Evolutionary conservation across 2,329 filamentous ascomycete genomes (phyloP).

Genomic region (Hymenotorrendiella dingleyae): DNA sequence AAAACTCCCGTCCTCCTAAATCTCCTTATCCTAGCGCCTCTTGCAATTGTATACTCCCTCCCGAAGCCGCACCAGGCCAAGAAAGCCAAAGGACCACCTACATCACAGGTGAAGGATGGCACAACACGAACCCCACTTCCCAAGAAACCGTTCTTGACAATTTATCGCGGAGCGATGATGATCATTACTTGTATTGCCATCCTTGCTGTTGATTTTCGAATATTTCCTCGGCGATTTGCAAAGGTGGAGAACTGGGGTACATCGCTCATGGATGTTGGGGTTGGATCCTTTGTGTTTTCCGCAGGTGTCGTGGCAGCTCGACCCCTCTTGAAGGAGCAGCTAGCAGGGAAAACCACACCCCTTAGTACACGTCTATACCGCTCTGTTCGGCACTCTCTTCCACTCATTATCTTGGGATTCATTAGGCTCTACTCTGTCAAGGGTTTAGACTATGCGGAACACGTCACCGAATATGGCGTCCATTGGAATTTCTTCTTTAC

Average conservation of each 20-base stretch:
- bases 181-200: conserved; percentile 85
- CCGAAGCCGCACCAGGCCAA: conserved; percentile 38
- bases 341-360: conserved; percentile 43
- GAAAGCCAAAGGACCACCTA: conserved; percentile 44
- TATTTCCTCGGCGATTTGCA: conserved; percentile 91
- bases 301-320: conserved; percentile 86
- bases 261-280: conserved; percentile 96
- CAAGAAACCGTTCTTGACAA: conserved; percentile 86
- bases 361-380: conserved; percentile 53
- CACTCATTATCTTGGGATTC: conserved; percentile 73
- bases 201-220: conserved; percentile 89
- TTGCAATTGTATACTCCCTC: conserved; percentile 51
- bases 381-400: conserved; percentile 75
- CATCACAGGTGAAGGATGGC: conserved; percentile 28
- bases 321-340: conserved; percentile 65
- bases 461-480: conserved; percentile 94
- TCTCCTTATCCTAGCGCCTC: conserved; percentile 66
- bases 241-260: conserved; percentile 99
- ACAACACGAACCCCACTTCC: conserved; percentile 52
- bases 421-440: conserved; percentile 85
- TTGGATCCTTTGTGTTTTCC: conserved; percentile 95
- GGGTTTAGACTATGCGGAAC: conserved; percentile 90
- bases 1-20: conserved; percentile 67
- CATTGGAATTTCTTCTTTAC: conserved; percentile 99
- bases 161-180: conserved; percentile 88